Evolutionary conservation across 768 basidiomycete genomes (phyloP), one percentile per base, ranked within the genome.

Genomic region (Trametes meyenii): DNA sequence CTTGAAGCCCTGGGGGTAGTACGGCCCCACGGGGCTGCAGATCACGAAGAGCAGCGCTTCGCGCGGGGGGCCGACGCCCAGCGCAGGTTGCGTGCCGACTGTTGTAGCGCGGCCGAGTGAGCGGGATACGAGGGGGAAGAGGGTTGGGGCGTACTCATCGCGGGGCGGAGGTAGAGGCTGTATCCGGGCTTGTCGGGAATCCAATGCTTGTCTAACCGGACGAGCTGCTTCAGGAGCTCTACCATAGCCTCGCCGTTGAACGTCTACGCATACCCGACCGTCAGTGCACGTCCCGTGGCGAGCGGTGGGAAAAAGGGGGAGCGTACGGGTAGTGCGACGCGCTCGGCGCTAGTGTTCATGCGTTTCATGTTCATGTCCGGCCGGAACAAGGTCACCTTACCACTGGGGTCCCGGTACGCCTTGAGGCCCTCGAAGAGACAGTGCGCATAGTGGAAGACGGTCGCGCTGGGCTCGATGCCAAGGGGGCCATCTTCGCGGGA

Each of bases 331-430:
- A 93, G 72, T 19, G 89, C 92, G 55, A 94, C 79, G 43, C 96
- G 85, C 24, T 75, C 66, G 14, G 96, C 95, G 69, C 89, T 92
- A 48, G 66, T 83, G 76, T 93, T 94, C 94, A 98, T 95, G 26
- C 96, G 87, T 70, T 87, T 87, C 94, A 98, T 96, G 77, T 98
- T 97, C 92, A 93, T 92, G 75, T 97, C 93, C 2, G 96, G 96
- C 46, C 96, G 81, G 82, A 98, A 98, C 66, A 98, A 76, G 17
- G 89, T 85, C 21, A 95, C 85, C 26, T 82, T 85, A 38, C 89
- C 94, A 50, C 83, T 76, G 39, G 83, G 74, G 65, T 88, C 85
- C 50, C 87, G 81, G 77, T 96, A 98, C 1, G 96, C 96, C 73
- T 98, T 98, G 85, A 97, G 85, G 17, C 96, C 93, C 73, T 98